Conservation (phyloP, 139 green algal genomes). For the Protoeuglena noctilucae region DNA sequence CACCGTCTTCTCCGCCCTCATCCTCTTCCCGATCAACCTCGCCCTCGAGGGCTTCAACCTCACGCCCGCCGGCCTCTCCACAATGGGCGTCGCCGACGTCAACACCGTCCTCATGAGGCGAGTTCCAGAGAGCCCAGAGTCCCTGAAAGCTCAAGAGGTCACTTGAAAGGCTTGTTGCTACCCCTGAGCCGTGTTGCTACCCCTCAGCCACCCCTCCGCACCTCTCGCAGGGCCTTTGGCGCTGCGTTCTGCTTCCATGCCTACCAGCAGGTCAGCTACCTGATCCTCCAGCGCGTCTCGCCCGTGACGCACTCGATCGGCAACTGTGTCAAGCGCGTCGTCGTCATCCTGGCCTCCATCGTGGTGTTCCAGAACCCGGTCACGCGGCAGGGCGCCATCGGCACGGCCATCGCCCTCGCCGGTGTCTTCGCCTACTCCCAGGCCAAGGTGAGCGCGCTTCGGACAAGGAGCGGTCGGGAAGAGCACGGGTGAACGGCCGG, state of each 20-base stretch:
- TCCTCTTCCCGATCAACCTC: constrained; percentile 57
- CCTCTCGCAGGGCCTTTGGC: constrained; percentile 26
- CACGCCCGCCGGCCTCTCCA: constrained; percentile 28
- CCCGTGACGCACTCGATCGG: constrained; percentile 97
- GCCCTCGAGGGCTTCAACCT: constrained; percentile 48
- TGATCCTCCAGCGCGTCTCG: constrained; percentile 72
- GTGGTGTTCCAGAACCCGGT: constrained; percentile 86
- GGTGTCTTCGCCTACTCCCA: constrained; percentile 87
- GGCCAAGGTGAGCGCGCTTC: constrained; percentile 59
- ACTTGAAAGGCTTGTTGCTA: neutral
- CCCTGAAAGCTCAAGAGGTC: no score
- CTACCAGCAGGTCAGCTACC: constrained; percentile 89
- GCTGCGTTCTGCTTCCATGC: constrained; percentile 84
- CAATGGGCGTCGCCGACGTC: constrained; percentile 20
- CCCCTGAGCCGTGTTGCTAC: constrained; percentile 5
- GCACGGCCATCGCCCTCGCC: constrained; percentile 66
- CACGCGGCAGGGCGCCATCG: constrained; percentile 34
- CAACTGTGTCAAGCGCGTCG: constrained; percentile 96
- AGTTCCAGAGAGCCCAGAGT: no score
- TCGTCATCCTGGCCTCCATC: constrained; percentile 84
- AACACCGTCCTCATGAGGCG: neutral
- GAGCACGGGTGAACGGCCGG: no score
- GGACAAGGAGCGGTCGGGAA: no score
- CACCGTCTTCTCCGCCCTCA: constrained; percentile 68
- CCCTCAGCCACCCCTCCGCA: constrained; percentile 25